A percentile compares a stretch with the other conserved stretches of the same genome.
Conservation (phyloP, 495 filamentous ascomycete species). For the Cairneyella variabilis region DNA sequence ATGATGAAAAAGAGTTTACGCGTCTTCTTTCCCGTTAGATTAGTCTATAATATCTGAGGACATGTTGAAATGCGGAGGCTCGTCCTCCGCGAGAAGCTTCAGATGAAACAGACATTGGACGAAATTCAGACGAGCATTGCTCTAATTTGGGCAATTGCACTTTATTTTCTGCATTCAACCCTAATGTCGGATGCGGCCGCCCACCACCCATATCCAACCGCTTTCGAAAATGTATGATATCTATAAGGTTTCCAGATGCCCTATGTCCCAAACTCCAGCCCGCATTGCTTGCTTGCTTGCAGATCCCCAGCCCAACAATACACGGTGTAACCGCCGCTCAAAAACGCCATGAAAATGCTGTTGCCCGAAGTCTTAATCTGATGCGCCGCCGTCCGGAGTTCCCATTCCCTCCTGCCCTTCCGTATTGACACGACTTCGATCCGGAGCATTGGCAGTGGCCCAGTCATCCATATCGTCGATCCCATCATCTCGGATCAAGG, state of each 20-base stretch:
- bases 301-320: too few species aligned
- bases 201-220: too few species aligned
- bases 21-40: too few species aligned
- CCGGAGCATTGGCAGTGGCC: slow-evolving; percentile 20
- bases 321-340: slow-evolving; percentile 12
- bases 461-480: slow-evolving; percentile 49
- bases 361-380: slow-evolving; percentile 18
- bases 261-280: slow-evolving; percentile 1
- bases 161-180: slow-evolving; percentile 11
- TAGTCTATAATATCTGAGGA: too few species aligned
- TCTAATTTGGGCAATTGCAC: too few species aligned
- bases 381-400: slow-evolving; percentile 14
- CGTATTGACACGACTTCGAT: slow-evolving; percentile 13
- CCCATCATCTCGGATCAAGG: slow-evolving; percentile 49
- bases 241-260: slow-evolving; percentile 12
- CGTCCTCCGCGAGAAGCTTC: too few species aligned
- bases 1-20: too few species aligned
- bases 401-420: slow-evolving; percentile 16
- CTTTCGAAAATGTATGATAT: slow-evolving; percentile 9
- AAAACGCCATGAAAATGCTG: slow-evolving; percentile 17
- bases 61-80: too few species aligned
- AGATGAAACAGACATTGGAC: too few species aligned
- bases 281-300: neutral
- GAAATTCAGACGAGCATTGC: too few species aligned
- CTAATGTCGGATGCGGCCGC: slow-evolving; percentile 1